Evolutionary conservation across 202 grass and related monocot genomes (phyloP).

Genomic region (Dendrocalamus latiflorus): DNA sequence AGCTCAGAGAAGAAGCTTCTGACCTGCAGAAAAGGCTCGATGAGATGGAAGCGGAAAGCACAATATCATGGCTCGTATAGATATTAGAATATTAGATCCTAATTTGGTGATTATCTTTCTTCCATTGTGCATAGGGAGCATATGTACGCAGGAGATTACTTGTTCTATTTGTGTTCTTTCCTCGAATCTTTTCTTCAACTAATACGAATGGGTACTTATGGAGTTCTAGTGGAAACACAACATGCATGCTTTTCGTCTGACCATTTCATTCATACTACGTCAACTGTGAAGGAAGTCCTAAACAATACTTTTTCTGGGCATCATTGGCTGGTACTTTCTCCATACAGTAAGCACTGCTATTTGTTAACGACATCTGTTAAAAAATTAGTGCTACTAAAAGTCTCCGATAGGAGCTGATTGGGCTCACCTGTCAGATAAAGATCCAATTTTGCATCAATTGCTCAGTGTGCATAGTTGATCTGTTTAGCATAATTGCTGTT

Average conservation of each 20-base stretch:
- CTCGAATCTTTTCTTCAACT: background rate
- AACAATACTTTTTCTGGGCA: background rate
- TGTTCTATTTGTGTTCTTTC: background rate
- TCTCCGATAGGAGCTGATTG: background rate
- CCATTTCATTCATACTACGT: background rate
- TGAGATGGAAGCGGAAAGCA: conserved; percentile 4
- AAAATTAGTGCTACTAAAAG: background rate
- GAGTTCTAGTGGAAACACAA: background rate
- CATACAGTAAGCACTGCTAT: background rate
- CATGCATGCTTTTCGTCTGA: background rate
- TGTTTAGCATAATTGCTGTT: background rate
- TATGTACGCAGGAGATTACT: conserved; percentile 1
- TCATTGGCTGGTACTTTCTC: background rate
- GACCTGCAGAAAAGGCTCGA: conserved; percentile 34
- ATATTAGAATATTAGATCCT: no score
- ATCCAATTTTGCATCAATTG: background rate
- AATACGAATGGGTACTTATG: background rate
- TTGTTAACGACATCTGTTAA: background rate
- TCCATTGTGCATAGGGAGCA: background rate
- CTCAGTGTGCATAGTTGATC: background rate
- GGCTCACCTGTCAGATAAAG: background rate
- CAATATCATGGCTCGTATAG: no score
- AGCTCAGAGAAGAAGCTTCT: conserved; percentile 40
- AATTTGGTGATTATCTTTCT: background rate
- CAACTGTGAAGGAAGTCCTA: background rate